These are phyloP conservation scores for Lecanicillium sp. DNA, from an alignment of 2,329 filamentous ascomycete genomes.

Conservation along the genomic window DNA sequence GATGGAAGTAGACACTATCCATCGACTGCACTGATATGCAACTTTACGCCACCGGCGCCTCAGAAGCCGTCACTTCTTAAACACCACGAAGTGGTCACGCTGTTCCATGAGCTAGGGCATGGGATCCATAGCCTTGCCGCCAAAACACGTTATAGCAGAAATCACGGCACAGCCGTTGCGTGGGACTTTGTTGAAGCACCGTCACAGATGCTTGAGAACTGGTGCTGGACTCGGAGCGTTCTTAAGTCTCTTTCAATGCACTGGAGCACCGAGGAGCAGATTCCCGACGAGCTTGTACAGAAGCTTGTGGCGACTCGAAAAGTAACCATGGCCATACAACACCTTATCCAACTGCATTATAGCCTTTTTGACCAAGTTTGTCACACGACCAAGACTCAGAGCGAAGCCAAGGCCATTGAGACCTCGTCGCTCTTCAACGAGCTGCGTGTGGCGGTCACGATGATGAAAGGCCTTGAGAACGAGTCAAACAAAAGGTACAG, in stretches of 20 bases:
- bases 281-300: slow-evolving; percentile 66
- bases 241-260: slow-evolving; percentile 62
- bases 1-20: slow-evolving; percentile 68
- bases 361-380: slow-evolving; percentile 80
- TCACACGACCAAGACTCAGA: slow-evolving; percentile 62
- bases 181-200: slow-evolving; percentile 65
- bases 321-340: slow-evolving; percentile 72
- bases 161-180: slow-evolving; percentile 59
- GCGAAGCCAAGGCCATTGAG: slow-evolving; percentile 55
- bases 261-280: slow-evolving; percentile 60
- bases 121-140: slow-evolving; percentile 63
- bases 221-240: slow-evolving; percentile 62
- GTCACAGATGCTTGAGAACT: slow-evolving; percentile 68
- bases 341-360: slow-evolving; percentile 70
- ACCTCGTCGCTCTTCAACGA: slow-evolving; percentile 64
- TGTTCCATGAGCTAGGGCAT: slow-evolving; percentile 72
- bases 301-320: slow-evolving; percentile 71
- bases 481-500: slow-evolving; percentile 38
- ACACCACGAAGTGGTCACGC: slow-evolving; percentile 73
- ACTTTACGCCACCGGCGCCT: slow-evolving; percentile 71
- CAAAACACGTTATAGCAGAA: slow-evolving; percentile 53
- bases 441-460: slow-evolving; percentile 61
- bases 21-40: slow-evolving; percentile 73
- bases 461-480: slow-evolving; percentile 67
- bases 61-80: slow-evolving; percentile 73